These are phyloP conservation scores for Coemansia sp. DNA, from an alignment of 371 early-diverging fungal species.

Conservation along the genomic window DNA sequence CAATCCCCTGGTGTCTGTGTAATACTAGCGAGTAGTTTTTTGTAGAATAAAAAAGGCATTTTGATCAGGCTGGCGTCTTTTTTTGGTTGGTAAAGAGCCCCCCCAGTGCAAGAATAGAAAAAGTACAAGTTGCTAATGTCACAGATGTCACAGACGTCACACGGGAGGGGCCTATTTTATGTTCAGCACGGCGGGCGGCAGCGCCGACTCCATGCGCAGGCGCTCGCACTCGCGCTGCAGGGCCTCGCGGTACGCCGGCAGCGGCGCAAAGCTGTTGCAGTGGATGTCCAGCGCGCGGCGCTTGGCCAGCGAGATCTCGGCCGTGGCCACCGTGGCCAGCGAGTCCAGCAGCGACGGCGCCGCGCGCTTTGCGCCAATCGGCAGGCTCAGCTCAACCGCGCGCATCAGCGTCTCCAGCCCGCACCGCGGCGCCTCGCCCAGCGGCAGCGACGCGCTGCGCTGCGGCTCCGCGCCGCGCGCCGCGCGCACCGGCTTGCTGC, in stretches of 20 bases:
- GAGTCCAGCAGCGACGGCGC: conserved; percentile 36
- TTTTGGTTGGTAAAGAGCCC: too few species aligned
- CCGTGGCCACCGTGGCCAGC: conserved; percentile 41
- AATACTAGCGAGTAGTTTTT: too few species aligned
- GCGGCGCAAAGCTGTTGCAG: conserved; percentile 3
- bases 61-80: background rate
- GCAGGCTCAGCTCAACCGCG: conserved; percentile 36
- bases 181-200: background rate
- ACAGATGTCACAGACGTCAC: background rate
- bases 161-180: background rate
- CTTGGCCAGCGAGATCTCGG: conserved; percentile 37
- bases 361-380: conserved; percentile 3
- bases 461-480: background rate
- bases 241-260: conserved; percentile 30
- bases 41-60: background rate
- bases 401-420: conserved; percentile 38
- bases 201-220: conserved; percentile 14
- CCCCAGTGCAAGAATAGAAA: background rate
- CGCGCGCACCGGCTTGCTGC: too few species aligned
- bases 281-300: conserved; percentile 17
- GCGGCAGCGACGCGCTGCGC: conserved; percentile 41
- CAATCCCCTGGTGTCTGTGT: too few species aligned
- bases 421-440: conserved; percentile 3
- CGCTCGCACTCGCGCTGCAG: conserved; percentile 43
- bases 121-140: conserved; percentile 5